A percentile compares a stretch with the other conserved stretches of the same genome.
phyloP scores from a whole-genome alignment of 352 stramenopile genomes.

The Peronospora belbahrii region DNA sequence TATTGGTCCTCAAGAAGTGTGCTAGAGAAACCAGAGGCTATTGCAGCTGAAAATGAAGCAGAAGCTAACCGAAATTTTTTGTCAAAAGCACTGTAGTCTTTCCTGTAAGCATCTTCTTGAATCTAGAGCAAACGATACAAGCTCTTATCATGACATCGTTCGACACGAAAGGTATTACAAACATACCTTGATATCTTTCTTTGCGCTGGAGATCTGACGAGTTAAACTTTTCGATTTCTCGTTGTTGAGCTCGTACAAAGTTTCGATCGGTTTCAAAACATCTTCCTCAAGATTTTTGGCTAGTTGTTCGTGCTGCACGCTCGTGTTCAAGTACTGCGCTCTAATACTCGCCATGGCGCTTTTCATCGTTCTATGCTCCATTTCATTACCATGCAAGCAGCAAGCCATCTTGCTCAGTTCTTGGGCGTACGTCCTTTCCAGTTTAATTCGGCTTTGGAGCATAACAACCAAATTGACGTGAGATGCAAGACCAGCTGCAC shows the following conservation, averaged over 20 bases:
- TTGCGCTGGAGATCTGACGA: conserved; percentile 51
- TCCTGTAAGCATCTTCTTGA: conserved; percentile 67
- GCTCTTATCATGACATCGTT: not conserved
- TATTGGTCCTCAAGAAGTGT: conserved; percentile 67
- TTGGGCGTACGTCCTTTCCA: conserved; percentile 66
- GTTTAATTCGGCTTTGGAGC: conserved; percentile 58
- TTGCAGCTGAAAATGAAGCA: conserved; percentile 48
- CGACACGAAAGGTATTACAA: not conserved
- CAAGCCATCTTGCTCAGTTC: conserved; percentile 61
- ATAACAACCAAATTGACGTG: conserved; percentile 54
- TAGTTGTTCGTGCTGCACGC: conserved; percentile 65
- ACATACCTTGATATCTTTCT: conserved; percentile 67
- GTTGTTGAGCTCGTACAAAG: conserved; percentile 42
- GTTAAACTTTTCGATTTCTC: conserved; percentile 46
- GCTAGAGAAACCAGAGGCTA: conserved; percentile 70
- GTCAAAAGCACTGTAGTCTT: conserved; percentile 60
- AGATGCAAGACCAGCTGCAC: conserved; percentile 35
- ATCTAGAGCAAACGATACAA: conserved; percentile 16
- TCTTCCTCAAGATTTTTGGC: conserved; percentile 73
- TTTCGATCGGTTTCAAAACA: conserved; percentile 62
- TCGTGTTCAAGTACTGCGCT: conserved; percentile 77
- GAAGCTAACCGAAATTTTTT: conserved; percentile 66
- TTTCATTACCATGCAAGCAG: conserved; percentile 46
- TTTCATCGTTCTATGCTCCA: conserved; percentile 45
- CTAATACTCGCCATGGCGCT: conserved; percentile 50